Conservation (phyloP, 768 basidiomycete genomes). For the Zangia roseola region DNA sequence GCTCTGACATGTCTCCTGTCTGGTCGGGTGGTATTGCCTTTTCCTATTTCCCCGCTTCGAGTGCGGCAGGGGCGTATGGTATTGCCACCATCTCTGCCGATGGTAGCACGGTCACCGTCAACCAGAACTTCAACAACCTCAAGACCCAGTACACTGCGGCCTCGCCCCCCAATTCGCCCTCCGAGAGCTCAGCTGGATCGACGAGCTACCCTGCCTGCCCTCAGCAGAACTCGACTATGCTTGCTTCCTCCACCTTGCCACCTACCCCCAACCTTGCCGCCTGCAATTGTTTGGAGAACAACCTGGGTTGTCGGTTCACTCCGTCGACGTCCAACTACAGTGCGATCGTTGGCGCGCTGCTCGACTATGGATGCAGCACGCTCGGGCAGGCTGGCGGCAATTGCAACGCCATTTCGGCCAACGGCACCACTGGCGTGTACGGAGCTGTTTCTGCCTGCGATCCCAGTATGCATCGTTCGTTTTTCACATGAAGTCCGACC, state of each 20-base stretch:
- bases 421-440: slow-evolving; percentile 75
- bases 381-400: slow-evolving; percentile 58
- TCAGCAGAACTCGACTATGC: slow-evolving; percentile 51
- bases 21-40: slow-evolving; percentile 92
- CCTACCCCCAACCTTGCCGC: slow-evolving; percentile 79
- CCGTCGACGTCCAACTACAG: slow-evolving; percentile 61
- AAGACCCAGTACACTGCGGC: slow-evolving; percentile 57
- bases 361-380: slow-evolving; percentile 65
- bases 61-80: slow-evolving; percentile 74
- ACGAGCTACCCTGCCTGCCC: slow-evolving; percentile 63
- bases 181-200: slow-evolving; percentile 50
- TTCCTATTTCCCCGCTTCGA: slow-evolving; percentile 84
- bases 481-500: background rate
- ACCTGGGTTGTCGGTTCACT: slow-evolving; percentile 72
- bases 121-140: slow-evolving; percentile 67
- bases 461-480: slow-evolving; percentile 52
- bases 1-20: slow-evolving; percentile 66
- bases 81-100: slow-evolving; percentile 77
- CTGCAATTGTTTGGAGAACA: slow-evolving; percentile 72
- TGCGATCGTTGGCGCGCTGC: slow-evolving; percentile 55
- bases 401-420: slow-evolving; percentile 68
- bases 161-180: slow-evolving; percentile 62
- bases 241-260: slow-evolving; percentile 70
- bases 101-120: slow-evolving; percentile 62
- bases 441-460: slow-evolving; percentile 77